phyloP scores from a whole-genome alignment of 129 eudicot genomes.

The Ambrosia trifida region DNA sequence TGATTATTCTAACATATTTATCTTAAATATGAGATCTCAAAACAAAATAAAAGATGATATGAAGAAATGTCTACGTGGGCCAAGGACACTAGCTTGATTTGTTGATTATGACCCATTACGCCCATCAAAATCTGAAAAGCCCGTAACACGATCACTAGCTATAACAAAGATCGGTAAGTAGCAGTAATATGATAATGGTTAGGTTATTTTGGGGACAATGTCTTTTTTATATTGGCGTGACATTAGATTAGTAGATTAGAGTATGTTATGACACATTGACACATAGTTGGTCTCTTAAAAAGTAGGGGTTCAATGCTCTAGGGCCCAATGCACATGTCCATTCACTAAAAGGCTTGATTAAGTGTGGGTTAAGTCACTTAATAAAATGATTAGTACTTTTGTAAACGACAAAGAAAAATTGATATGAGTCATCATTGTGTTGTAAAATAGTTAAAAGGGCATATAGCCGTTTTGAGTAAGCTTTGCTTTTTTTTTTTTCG shows the following conservation, averaged over 20 bases:
- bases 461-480: conserved; percentile 25
- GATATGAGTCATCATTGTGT: conserved; percentile 17
- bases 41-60: not conserved
- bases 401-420: conserved; percentile 16
- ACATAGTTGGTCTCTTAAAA: not conserved
- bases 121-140: not conserved
- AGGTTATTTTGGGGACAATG: not conserved
- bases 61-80: not conserved
- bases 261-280: conserved; percentile 5
- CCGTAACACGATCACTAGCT: not conserved
- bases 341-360: conserved; percentile 28
- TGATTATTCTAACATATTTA: not conserved
- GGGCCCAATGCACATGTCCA: conserved; percentile 22
- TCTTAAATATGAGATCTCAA: not conserved
- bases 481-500: conserved; percentile 14
- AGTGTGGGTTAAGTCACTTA: conserved; percentile 32
- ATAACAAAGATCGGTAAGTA: not conserved
- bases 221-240: not conserved
- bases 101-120: not conserved
- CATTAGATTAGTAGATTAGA: not conserved
- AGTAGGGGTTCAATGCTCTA: not conserved
- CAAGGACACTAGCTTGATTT: not conserved
- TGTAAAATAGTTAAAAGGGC: conserved; percentile 14
- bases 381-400: conserved; percentile 27
- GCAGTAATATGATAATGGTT: not conserved